phyloP scores from a whole-genome alignment of 78 protist genomes.

The Cavenderia fasciculata region DNA sequence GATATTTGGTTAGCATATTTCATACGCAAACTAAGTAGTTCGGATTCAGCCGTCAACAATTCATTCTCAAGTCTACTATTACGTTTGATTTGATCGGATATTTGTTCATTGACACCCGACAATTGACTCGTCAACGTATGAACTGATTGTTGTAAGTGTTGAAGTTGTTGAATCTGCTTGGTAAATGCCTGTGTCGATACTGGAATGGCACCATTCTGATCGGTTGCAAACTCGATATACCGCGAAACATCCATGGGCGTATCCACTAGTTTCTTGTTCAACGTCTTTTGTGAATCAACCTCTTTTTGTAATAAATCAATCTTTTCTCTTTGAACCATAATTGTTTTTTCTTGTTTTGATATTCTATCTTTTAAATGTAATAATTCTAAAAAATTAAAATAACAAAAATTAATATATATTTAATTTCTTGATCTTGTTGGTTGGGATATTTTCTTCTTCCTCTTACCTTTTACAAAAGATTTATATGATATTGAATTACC shows the following conservation, averaged over 20 bases:
- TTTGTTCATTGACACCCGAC: slow-evolving; percentile 8
- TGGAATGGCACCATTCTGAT: slow-evolving; percentile 66
- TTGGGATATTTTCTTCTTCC: too few relatives aligned
- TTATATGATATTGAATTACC: slow-evolving; percentile 50
- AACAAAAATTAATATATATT: too few relatives aligned
- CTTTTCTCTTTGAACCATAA: slow-evolving; percentile 15
- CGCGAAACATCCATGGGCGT: slow-evolving; percentile 25
- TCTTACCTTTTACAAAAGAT: slow-evolving; percentile 44
- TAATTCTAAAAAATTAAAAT: background rate
- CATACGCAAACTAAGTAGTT: slow-evolving; percentile 52
- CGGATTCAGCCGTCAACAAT: slow-evolving; percentile 35
- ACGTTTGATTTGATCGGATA: slow-evolving; percentile 14
- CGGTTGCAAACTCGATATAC: slow-evolving; percentile 22
- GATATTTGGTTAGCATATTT: slow-evolving; percentile 63
- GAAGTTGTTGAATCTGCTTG: slow-evolving; percentile 67
- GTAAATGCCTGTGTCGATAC: slow-evolving; percentile 74
- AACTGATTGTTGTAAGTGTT: slow-evolving; percentile 26
- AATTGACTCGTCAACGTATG: background rate
- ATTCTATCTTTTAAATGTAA: slow-evolving; percentile 55
- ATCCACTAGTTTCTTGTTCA: background rate
- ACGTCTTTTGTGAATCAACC: slow-evolving; percentile 11
- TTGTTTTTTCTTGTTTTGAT: slow-evolving; percentile 62
- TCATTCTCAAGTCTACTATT: slow-evolving; percentile 42
- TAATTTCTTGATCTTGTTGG: too few relatives aligned
- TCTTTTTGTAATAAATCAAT: slow-evolving; percentile 53